Evolutionary conservation across 371 early-diverging fungal genomes (phyloP), one percentile per base, ranked within the genome.

Genomic region (Syncephalastrum racemosum): DNA sequence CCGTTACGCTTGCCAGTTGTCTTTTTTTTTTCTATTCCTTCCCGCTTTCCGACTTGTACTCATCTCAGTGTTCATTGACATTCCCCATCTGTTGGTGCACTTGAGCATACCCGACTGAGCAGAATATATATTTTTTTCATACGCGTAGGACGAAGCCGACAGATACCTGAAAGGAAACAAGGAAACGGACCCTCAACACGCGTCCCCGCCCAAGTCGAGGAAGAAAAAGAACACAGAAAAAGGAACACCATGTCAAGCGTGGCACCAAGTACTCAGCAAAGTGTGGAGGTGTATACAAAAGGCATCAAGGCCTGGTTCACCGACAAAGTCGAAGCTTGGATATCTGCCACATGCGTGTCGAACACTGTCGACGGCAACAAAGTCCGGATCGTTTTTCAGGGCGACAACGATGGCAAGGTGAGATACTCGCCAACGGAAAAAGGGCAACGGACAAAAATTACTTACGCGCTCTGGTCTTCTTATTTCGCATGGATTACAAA

Each of bases 231-330:
- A 27, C 27, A 27, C 27, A 27, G 27, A 31, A 10, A 31, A 31
- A 7, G 12, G 36, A 31, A 31, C 27, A 27, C 6, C 10, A 31
- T 31, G 36, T 8, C 36, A 31, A 8, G 10, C 6, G 36, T 31
- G 10, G 36, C 36, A 31, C 36, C 36, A 12, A 31, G 36, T 8
- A 31, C 36, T 31, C 36, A 31, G 10, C 70, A 77, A 57, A 57
- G 80, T 46, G 64, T 86, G 62, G 81, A 83, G 15, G 68, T 81
- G 10, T 88, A 86, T 67, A 75, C 80, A 45, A 79, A 82, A 59
- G 92, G 89, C 53, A 84, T 84, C 48, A 82, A 82, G 67, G 95
- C 93, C 52, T 96, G 95, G 94, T 91, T 95, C 70, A 79, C 83
- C 20, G 91, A 93, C 56, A 85, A 81, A 12, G 77, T 85, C 25